Evolutionary conservation across 768 basidiomycete genomes (phyloP).

Genomic region (Podaxis sp.): DNA sequence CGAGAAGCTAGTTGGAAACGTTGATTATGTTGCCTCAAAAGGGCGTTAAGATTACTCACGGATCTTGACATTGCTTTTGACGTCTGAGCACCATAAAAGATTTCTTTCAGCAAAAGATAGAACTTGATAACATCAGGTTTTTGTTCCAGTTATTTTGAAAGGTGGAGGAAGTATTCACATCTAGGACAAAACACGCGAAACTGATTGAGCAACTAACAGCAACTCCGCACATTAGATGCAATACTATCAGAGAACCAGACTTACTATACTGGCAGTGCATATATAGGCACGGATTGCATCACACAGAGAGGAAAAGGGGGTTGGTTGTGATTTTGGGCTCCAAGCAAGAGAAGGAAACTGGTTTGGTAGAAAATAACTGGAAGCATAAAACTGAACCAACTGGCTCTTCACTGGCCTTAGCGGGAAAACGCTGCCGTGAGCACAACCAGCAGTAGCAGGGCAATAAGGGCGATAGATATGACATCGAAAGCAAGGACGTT

Average conservation of each 20-base stretch:
- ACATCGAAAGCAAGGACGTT: conserved; percentile 1
- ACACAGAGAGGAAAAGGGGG: conserved; percentile 20
- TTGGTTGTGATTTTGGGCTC: conserved; percentile 17
- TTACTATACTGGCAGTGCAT: background rate
- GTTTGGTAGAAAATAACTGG: conserved; percentile 20
- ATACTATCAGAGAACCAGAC: background rate
- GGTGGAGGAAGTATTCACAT: background rate
- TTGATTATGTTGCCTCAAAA: background rate
- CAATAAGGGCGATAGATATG: background rate
- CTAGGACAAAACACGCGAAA: background rate
- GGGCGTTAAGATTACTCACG: background rate
- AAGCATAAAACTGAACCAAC: conserved; percentile 20
- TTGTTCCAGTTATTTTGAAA: background rate
- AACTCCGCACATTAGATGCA: background rate
- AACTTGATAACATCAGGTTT: background rate
- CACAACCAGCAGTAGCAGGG: background rate
- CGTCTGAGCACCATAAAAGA: background rate
- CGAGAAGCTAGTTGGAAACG: background rate
- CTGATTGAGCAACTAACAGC: background rate
- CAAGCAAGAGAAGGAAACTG: conserved; percentile 19
- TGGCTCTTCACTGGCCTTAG: background rate
- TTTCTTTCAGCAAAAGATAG: background rate
- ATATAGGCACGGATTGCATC: conserved; percentile 16
- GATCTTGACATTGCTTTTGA: background rate
- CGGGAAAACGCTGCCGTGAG: background rate